Evolutionary conservation across 2,329 filamentous ascomycete species (phyloP).

Genomic region (Eutypella sp.): DNA sequence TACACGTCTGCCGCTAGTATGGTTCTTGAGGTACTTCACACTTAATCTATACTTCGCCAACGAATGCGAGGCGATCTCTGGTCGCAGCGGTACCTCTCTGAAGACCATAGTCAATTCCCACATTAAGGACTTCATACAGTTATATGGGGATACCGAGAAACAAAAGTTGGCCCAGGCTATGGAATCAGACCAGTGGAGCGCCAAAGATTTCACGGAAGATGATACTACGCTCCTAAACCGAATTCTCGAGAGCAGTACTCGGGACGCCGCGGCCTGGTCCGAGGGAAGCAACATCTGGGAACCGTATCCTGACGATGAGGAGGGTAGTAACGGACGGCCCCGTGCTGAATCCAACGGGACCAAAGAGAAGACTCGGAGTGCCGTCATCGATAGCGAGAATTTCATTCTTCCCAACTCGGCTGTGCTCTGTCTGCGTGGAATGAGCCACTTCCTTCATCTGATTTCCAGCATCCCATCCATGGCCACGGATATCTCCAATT

Average conservation of each 20-base stretch:
- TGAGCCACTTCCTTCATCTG: slow-evolving; percentile 78
- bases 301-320: slow-evolving; percentile 36
- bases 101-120: slow-evolving; percentile 78
- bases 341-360: slow-evolving; percentile 42
- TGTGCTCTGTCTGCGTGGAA: slow-evolving; percentile 71
- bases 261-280: slow-evolving; percentile 64
- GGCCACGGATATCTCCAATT: slow-evolving; percentile 74
- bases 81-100: slow-evolving; percentile 67
- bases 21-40: slow-evolving; percentile 77
- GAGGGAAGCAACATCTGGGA: slow-evolving; percentile 56
- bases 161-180: slow-evolving; percentile 71
- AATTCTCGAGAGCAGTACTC: slow-evolving; percentile 65
- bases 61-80: slow-evolving; percentile 80
- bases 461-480: slow-evolving; percentile 84
- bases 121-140: slow-evolving; percentile 73
- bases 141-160: slow-evolving; percentile 65
- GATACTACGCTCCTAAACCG: slow-evolving; percentile 56
- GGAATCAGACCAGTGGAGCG: slow-evolving; percentile 76
- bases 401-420: slow-evolving; percentile 85
- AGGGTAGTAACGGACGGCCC: slow-evolving; percentile 26
- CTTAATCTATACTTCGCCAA: slow-evolving; percentile 80
- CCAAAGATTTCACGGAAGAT: slow-evolving; percentile 66
- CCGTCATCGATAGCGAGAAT: slow-evolving; percentile 75
- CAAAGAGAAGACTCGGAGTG: slow-evolving; percentile 65
- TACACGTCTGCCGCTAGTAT: slow-evolving; percentile 58